A percentile compares a stretch with the other conserved stretches of the same genome.
phyloP scores from a whole-genome alignment of 2,329 filamentous ascomycete species.

The Ceratocystis albifundus region DNA sequence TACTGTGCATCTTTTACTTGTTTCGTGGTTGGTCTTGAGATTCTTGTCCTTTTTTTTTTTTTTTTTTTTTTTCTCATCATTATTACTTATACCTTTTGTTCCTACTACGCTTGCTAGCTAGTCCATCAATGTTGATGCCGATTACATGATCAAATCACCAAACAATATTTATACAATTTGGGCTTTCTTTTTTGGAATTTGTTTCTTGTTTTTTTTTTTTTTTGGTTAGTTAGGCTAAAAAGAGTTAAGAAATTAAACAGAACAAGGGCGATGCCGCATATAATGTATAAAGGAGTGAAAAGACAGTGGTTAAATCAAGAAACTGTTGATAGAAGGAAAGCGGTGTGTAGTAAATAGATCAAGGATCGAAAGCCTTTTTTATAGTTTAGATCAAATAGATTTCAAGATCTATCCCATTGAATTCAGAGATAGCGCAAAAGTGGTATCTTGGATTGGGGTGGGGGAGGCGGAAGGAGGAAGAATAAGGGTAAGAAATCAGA shows the following conservation, averaged over 20 bases:
- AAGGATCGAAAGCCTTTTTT: not conserved
- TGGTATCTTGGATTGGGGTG: slow-evolving; percentile 8
- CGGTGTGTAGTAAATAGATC: too few relatives aligned
- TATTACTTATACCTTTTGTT: slow-evolving; percentile 10
- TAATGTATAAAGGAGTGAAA: not conserved
- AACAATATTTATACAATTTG: not conserved
- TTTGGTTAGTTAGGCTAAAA: not conserved
- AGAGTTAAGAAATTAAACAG: not conserved
- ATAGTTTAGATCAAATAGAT: not conserved
- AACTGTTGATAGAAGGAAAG: not conserved
- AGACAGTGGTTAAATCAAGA: not conserved
- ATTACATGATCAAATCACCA: not conserved
- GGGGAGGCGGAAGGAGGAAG: too few relatives aligned
- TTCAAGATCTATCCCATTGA: not conserved
- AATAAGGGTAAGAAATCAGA: slow-evolving; percentile 2
- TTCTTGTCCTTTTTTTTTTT: not conserved
- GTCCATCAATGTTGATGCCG: too few relatives aligned
- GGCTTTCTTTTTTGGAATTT: not conserved
- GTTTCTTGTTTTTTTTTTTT: not conserved
- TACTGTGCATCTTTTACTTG: not conserved
- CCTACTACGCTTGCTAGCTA: not conserved
- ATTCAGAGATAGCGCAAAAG: not conserved
- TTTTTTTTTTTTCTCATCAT: not conserved
- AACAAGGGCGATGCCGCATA: not conserved
- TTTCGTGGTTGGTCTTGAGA: not conserved